phyloP scores from a whole-genome alignment of 164 flowering plant species.

The Sextonia rubra region DNA sequence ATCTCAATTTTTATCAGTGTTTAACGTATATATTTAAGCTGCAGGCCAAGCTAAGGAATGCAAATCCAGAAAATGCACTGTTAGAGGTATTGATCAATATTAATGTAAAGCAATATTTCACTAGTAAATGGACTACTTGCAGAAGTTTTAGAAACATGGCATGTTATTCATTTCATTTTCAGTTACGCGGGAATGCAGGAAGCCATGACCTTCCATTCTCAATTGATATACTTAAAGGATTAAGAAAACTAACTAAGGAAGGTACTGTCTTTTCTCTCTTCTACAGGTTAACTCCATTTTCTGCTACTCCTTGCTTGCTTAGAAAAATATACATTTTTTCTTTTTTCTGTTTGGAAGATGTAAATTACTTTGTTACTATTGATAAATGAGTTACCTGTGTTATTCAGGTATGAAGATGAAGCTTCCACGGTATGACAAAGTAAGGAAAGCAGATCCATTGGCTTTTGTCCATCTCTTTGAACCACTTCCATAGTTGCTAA shows the following conservation, averaged over 20 bases:
- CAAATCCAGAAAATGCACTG: slow-evolving; percentile 75
- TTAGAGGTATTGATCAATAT: slow-evolving; percentile 53
- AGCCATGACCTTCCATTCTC: slow-evolving; percentile 86
- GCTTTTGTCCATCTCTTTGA: slow-evolving; percentile 5
- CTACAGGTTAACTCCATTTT: neutral
- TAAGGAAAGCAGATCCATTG: slow-evolving; percentile 15
- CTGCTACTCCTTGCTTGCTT: neutral
- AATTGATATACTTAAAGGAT: slow-evolving; percentile 53
- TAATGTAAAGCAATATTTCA: neutral
- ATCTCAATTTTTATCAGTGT: neutral
- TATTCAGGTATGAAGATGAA: slow-evolving; percentile 74
- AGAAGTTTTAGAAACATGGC: neutral
- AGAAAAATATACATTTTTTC: neutral
- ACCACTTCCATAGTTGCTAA: slow-evolving; percentile 9
- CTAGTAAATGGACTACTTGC: neutral
- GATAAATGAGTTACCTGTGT: slow-evolving; percentile 2
- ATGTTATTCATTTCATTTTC: slow-evolving; percentile 10
- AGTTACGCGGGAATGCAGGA: slow-evolving; percentile 96
- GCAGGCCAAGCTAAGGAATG: slow-evolving; percentile 73
- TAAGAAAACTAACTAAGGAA: slow-evolving; percentile 64
- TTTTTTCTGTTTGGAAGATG: neutral
- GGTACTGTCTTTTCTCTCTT: slow-evolving; percentile 30
- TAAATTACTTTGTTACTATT: neutral
- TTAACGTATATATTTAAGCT: slow-evolving; percentile 10
- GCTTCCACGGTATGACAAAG: slow-evolving; percentile 92